Base-by-base conservation (phyloP, 305 asterid genomes). In the Fraxinus paxiana region DNA sequence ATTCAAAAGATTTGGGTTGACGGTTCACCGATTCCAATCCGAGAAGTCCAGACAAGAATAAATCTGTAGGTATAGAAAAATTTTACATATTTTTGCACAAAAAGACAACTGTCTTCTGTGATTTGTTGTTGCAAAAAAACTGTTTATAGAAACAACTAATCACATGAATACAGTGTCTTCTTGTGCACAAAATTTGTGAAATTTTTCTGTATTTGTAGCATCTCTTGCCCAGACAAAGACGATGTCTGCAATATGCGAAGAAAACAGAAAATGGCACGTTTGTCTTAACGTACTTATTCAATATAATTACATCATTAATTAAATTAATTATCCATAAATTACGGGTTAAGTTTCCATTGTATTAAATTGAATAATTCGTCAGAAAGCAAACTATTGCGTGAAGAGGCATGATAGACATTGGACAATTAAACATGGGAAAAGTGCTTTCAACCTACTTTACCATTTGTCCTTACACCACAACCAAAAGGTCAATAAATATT, bases 391-490 rank as follows among this genome's bases (percentile, higher is more conserved):
- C 17, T 28, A 69, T 30, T 13, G 43, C 75, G 41, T 69, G 75
- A 69, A 10, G n/a, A 24, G 31, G 54, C 37, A 24, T 15, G 10
- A 26, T 46, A 15, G 12, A 5, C 33, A 15, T 9, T 15, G 69
- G 22, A 8, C 82, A 20, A 80, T 30, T 38, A 30, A 69, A 79
- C 89, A 86, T 80, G 76, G 41, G 76, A 83, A 77, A 70, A 75
- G 80, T 33, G 78, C 76, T 73, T 75, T 76, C 74, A 3, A 81
- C 86, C 87, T 81, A 84, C 86, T 77, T 71, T n/a, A 48, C 79
- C 83, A 76, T 79, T 51, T 61, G 26, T 81, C 73, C 28, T 65
- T 37, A 6, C 69, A 65, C 2, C 8, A 65, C 35, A 70, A 17
- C 61, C 73, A 54, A 67, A 59, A 31, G 9, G 74, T 15, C 18